Base-by-base conservation (phyloP, 176 grass and related monocot genomes). In the Carex scoparia region DNA sequence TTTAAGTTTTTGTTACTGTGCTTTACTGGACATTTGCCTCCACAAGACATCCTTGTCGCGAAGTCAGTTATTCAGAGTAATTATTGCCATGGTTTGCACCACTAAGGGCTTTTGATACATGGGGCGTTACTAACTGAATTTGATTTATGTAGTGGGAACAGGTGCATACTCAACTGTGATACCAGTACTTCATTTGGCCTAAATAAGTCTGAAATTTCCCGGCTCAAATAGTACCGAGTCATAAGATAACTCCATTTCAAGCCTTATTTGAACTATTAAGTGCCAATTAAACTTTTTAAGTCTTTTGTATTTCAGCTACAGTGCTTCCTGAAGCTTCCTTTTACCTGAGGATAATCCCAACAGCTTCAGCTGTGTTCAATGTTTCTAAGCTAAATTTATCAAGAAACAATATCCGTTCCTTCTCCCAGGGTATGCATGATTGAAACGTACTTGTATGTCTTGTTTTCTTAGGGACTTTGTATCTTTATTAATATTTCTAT, bases 381-480 rank as follows among this genome's bases (percentile, higher is more conserved):
- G 44, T 89, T 56, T 88, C 93, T 44, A 95, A 88, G 76, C 28
- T 98, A 84, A 94, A 81, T 90, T 74, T 94, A 73, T 85, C 89
- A 84, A 93, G 93, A 87, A 98, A 95, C 72, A 98, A 95, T 84
- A 80, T 95, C 3, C 89, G 95, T 61, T 88, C 93, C 88, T 90
- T 90, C 80, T 69, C 79, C 11, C 89, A 91, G 86, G 96, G 96
- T 98, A 95, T 37, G 5, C 8, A 85, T 19, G 63, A 86, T 89
- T 86, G 44, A 55, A 81, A 62, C 46, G 12, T 76, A 54, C 58
- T 31, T 82, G 53, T 27, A 27, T 60, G 83, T 84, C 8, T 62
- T 65, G 13, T 82, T 82, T 66, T 14, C 5, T 33, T 66, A 30
- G 23, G n/a, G 38, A 51, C 3, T 49, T 16, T 83, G 40, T 53